Conservation (phyloP, 495 filamentous ascomycete genomes). For the Penicillium cosmopolitanum region DNA sequence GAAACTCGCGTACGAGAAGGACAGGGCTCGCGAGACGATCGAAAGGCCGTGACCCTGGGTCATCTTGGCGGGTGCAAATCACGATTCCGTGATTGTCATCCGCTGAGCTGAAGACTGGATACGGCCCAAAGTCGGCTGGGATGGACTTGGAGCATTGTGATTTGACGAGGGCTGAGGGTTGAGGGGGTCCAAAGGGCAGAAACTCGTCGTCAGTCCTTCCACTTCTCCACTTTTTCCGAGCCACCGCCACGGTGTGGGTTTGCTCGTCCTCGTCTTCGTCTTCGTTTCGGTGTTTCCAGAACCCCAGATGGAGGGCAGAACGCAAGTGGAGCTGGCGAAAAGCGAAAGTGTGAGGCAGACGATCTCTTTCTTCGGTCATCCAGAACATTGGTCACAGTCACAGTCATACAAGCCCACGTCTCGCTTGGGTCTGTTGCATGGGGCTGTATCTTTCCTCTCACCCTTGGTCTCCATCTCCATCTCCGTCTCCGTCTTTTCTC, state of each 20-base stretch:
- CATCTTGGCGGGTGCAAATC: conserved; percentile 17
- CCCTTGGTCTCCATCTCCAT: conserved; percentile 4
- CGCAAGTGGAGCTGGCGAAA: conserved; percentile 4
- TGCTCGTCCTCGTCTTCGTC: conserved; percentile 25
- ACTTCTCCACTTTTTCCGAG: conserved; percentile 23
- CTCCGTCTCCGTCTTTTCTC: neutral
- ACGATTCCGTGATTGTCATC: conserved; percentile 12
- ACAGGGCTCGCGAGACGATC: conserved; percentile 17
- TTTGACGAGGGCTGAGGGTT: neutral
- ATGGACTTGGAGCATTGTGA: neutral
- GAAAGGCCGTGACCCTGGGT: conserved; percentile 9
- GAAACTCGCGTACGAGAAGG: conserved; percentile 6
- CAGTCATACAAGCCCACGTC: conserved; percentile 21
- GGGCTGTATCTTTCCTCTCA: conserved; percentile 6
- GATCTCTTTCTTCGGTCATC: conserved; percentile 11
- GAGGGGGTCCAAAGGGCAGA: neutral
- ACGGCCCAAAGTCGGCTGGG: conserved; percentile 9
- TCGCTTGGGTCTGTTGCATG: conserved; percentile 20
- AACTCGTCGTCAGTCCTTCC: conserved; percentile 6
- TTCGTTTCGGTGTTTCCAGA: conserved; percentile 35
- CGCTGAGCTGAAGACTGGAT: conserved; percentile 5
- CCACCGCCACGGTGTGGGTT: conserved; percentile 34
- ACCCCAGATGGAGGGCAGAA: conserved; percentile 30
- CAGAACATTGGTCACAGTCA: conserved; percentile 27
- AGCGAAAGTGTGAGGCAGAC: conserved; percentile 5